A percentile compares a stretch with the other conserved stretches of the same genome.
These are phyloP conservation scores for Rosellinia necatrix DNA, from an alignment of 2,329 filamentous ascomycete species.

Conservation along the genomic window DNA sequence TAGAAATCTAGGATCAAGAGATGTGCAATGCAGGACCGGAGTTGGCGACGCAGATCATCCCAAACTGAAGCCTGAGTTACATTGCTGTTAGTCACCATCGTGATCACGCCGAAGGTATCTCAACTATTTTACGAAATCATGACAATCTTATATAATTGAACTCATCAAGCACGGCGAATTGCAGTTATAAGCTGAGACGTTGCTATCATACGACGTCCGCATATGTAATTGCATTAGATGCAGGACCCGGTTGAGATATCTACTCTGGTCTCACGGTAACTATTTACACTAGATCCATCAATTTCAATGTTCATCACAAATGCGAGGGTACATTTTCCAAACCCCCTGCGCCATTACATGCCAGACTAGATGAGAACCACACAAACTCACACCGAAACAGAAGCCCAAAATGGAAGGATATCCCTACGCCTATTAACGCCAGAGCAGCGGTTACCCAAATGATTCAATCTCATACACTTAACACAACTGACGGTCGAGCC, in stretches of 20 bases:
- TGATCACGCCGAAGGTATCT: slow-evolving; percentile 7
- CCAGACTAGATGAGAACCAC: slow-evolving; percentile 3
- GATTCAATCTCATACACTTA: neutral
- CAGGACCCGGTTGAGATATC: too few relatives aligned
- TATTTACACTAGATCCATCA: too few relatives aligned
- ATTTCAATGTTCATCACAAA: too few relatives aligned
- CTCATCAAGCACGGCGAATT: neutral
- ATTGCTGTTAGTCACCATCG: slow-evolving; percentile 18
- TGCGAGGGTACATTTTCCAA: neutral
- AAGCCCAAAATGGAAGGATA: too few relatives aligned
- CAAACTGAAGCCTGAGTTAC: slow-evolving; percentile 7
- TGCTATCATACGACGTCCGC: neutral
- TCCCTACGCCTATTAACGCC: slow-evolving; percentile 8
- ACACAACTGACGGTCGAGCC: neutral
- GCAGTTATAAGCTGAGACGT: neutral
- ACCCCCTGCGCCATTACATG: slow-evolving; percentile 7
- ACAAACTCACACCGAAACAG: too few relatives aligned
- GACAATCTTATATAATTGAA: neutral
- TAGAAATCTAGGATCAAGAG: slow-evolving; percentile 9
- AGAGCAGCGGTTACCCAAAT: neutral
- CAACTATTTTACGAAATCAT: neutral
- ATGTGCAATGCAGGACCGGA: neutral
- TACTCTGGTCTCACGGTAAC: too few relatives aligned
- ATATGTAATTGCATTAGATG: neutral
- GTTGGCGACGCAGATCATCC: slow-evolving; percentile 4